Conservation (phyloP, 768 basidiomycete species). For the Calocera cornea region DNA sequence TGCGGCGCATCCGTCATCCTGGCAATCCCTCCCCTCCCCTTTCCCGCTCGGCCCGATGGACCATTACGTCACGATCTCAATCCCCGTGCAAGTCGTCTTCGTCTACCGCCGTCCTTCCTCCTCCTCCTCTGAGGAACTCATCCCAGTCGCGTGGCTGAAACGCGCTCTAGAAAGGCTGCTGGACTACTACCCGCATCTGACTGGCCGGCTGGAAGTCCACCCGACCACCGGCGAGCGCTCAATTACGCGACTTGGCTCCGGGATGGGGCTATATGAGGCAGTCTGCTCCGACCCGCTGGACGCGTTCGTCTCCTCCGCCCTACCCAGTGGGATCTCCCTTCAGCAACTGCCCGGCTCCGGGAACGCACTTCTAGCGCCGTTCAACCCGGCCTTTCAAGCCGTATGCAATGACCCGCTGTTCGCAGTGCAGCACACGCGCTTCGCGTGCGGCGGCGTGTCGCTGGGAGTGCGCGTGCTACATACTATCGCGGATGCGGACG, state of each 20-base stretch:
- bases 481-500: constrained; percentile 15
- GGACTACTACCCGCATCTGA: constrained; percentile 17
- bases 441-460: constrained; percentile 14
- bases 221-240: background rate
- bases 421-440: constrained; percentile 14
- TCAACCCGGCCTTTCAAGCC: constrained; percentile 1
- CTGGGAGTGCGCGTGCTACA: constrained; percentile 16
- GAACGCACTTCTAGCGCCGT: constrained; percentile 14
- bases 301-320: background rate
- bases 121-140: background rate
- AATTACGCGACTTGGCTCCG: constrained; percentile 5
- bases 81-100: constrained; percentile 15
- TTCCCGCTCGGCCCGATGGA: constrained; percentile 14
- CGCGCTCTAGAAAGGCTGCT: constrained; percentile 6
- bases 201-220: constrained; percentile 10
- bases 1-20: background rate
- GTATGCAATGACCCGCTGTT: constrained; percentile 11
- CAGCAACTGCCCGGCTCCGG: constrained; percentile 9
- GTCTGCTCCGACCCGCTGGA: background rate
- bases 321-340: background rate
- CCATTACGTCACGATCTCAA: constrained; percentile 2
- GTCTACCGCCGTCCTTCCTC: constrained; percentile 9
- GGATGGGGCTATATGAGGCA: background rate
- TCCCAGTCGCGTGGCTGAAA: background rate
- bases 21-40: constrained; percentile 1